Evolutionary conservation across 306 rosid genomes (phyloP), one percentile per base, ranked within the genome.

Genomic region (Cicer pinnatifidum): DNA sequence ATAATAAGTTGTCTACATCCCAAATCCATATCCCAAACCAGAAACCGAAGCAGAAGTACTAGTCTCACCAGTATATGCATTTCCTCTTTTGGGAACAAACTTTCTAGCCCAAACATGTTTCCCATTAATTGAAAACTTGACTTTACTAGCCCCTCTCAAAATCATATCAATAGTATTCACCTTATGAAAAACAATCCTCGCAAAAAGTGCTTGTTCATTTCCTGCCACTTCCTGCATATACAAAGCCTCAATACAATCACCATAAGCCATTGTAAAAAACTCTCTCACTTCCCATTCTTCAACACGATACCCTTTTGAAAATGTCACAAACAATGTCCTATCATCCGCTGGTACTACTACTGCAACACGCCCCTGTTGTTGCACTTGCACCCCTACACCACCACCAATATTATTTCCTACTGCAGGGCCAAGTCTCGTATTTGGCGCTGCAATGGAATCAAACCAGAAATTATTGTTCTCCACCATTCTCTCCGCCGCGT

Each of bases 31-130:
- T 19, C 39, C 61, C 1, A 54, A 19, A 19, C 13, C 40, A 57
- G 53, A 48, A 48, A 17, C 53, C 1, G 6, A 57, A 57, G 15
- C 64, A 58, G 41, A 28, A 40, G 44, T 6, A 23, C 33, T 23
- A 58, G 64, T 28, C 9, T 58, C 64, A 23, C 40, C 63, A 23
- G 39, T 57, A 9, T 4, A 11, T 19, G 4, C 2, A 11, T 11
- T 23, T 23, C 5, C 41, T 23, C 16, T 6, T 12, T 58, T 58
- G 2, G 64, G 91, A 13, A 86, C 87, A 58, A 84, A 93, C 45
- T 83, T 89, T 9, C 97, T 17, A 8, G 86, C 91, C 93, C 98
- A 93, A 0, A 88, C 88, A 46, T 93, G 93, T 69, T 90, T 93
- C 4, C 96, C 96, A 54, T 86, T 89, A 71, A 93, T 90, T 1